phyloP scores from a whole-genome alignment of 1,284 basidiomycete species.

The Cutaneotrichosporon cutaneum region DNA sequence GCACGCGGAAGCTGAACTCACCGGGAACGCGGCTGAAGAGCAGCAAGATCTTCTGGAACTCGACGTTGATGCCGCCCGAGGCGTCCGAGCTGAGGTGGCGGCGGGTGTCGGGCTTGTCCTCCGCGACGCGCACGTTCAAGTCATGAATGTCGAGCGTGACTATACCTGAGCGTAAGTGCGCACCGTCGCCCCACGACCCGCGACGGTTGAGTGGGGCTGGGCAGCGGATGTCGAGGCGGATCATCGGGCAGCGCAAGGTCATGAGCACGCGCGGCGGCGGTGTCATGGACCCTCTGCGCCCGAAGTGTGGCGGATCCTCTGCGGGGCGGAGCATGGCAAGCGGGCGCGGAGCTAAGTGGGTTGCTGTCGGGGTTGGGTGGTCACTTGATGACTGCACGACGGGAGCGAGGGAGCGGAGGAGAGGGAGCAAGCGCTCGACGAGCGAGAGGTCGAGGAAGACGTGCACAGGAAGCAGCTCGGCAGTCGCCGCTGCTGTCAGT shows the following conservation, averaged over 20 bases:
- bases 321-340: neutral
- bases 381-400: constrained; percentile 23
- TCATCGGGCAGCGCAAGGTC: constrained; percentile 33
- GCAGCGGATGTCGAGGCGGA: constrained; percentile 49
- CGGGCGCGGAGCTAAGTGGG: constrained; percentile 4
- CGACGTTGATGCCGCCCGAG: constrained; percentile 23
- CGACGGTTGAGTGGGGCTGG: constrained; percentile 45
- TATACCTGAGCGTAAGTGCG: constrained; percentile 48
- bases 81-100: neutral
- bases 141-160: constrained; percentile 49
- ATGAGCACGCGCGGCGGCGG: constrained; percentile 9
- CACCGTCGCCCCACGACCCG: constrained; percentile 48
- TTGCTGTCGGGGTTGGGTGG: constrained; percentile 1
- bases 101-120: constrained; percentile 8
- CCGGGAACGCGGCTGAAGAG: constrained; percentile 46
- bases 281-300: neutral
- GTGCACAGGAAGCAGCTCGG: constrained; percentile 63
- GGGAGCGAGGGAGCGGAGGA: constrained; percentile 41
- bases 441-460: constrained; percentile 69
- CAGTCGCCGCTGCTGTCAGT: constrained; percentile 23
- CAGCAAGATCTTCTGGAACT: constrained; percentile 46
- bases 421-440: constrained; percentile 51
- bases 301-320: neutral
- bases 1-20: constrained; percentile 15
- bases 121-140: constrained; percentile 23